Conservation (phyloP, 108 stramenopile species). For the Schizochytrium sp. region DNA sequence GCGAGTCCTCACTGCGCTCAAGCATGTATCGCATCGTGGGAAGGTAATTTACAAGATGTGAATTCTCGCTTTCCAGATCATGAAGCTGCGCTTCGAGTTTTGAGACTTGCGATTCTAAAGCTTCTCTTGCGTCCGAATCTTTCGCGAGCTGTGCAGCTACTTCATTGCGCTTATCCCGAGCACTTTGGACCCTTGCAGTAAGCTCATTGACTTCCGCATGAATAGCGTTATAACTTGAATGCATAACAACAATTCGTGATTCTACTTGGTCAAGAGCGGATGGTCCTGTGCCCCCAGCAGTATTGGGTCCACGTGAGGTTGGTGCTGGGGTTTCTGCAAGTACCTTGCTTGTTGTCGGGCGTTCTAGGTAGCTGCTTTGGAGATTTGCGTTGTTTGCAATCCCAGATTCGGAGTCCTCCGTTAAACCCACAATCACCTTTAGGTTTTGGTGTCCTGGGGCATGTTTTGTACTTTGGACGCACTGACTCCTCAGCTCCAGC, state of each 20-base stretch:
- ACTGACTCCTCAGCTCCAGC: conserved; percentile 4
- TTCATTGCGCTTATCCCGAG: not conserved
- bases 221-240: conserved; percentile 20
- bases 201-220: not conserved
- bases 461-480: conserved; percentile 20
- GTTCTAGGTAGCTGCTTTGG: not conserved
- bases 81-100: not conserved
- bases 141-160: not conserved
- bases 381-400: not conserved
- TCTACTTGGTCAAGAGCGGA: not conserved
- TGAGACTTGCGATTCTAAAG: not conserved
- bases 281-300: not conserved
- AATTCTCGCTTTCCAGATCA: not conserved
- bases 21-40: not conserved
- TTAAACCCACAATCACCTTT: not conserved
- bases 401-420: not conserved
- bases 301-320: not conserved
- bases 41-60: not conserved
- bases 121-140: not conserved
- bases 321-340: not conserved
- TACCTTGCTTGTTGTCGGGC: not conserved
- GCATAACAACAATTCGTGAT: not conserved
- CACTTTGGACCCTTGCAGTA: not conserved
- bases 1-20: not conserved
- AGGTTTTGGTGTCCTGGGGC: not conserved